Evolutionary conservation across 192 early-diverging fungal species (phyloP), one percentile per base, ranked within the genome.

Genomic region (Funneliformis geosporum): DNA sequence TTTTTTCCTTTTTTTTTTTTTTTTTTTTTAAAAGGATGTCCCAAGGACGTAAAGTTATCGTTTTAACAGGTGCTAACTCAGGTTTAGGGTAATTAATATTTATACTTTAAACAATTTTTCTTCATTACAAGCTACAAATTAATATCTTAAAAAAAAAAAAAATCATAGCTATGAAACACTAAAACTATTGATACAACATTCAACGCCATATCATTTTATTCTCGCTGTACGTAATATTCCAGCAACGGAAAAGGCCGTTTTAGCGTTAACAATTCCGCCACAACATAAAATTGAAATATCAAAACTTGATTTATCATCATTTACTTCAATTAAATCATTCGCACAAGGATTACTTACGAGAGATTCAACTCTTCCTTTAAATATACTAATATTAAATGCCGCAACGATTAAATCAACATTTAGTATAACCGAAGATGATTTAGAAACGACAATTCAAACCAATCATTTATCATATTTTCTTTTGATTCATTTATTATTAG

Each of bases 401-500:
- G 75, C 60, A 64, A 23, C 80, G 3, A 71, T 85, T 46, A 76
- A 76, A 60, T 43, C 50, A 6, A 59, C 71, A 23, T 80, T 79
- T 39, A 50, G 60, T n/a, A 43, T 79, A 76, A 85, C 84, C 21
- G 80, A 78, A 44, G 82, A 85, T 59, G 72, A 77, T 73, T 75
- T 67, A 39, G 84, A 85, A 69, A 75, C 50, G 21, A 85, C 80
- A 60, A 60, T 85, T 47, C 84, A 85, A 40, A 79, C 81, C 21
- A 85, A 83, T 69, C 84, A 85, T 68, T 80, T 85, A 1, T 81
- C 84, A 12, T 78, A 83, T 55, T 80, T 85, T 55, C 64, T 85
- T 27, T 71, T 85, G 43, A 61, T 70, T 2, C 73, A 83, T 23
- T 25, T 83, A 27, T 60, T 85, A 66, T 33, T 66, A 16, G 27